Conservation (phyloP, 805 yeast genomes). For the Torulaspora maleeae region DNA sequence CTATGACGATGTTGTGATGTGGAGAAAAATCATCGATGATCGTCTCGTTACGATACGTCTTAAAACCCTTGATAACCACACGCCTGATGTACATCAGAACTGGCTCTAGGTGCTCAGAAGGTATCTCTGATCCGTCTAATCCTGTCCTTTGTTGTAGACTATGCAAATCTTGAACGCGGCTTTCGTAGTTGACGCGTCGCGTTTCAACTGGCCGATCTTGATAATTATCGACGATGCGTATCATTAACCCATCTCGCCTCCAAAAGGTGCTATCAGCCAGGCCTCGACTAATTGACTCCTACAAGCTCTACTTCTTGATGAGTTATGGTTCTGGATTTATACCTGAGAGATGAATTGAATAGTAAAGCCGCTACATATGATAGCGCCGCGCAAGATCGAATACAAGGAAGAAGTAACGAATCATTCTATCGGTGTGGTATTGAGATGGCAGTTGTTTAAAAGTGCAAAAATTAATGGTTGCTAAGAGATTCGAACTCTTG, state of each 20-base stretch:
- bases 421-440: too few relatives aligned
- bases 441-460: too few relatives aligned
- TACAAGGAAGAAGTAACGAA: too few relatives aligned
- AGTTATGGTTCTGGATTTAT: too few relatives aligned
- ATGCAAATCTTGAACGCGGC: not conserved
- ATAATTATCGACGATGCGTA: not conserved
- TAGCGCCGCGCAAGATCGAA: too few relatives aligned
- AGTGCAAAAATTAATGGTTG: constrained; percentile 26
- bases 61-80: constrained; percentile 85
- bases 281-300: not conserved
- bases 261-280: not conserved
- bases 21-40: constrained; percentile 73
- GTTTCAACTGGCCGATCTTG: not conserved
- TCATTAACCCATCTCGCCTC: not conserved
- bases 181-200: constrained; percentile 4
- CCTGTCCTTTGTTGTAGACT: not conserved
- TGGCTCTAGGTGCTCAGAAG: not conserved
- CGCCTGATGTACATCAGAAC: constrained; percentile 39
- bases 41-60: constrained; percentile 83
- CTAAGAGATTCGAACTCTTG: constrained; percentile 37
- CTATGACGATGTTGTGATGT: constrained; percentile 79
- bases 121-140: not conserved
- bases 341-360: too few relatives aligned
- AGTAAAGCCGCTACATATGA: not conserved
- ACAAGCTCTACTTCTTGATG: too few relatives aligned